Evolutionary conservation across 768 basidiomycete genomes (phyloP).

Genomic region (Mycena epipterygia): DNA sequence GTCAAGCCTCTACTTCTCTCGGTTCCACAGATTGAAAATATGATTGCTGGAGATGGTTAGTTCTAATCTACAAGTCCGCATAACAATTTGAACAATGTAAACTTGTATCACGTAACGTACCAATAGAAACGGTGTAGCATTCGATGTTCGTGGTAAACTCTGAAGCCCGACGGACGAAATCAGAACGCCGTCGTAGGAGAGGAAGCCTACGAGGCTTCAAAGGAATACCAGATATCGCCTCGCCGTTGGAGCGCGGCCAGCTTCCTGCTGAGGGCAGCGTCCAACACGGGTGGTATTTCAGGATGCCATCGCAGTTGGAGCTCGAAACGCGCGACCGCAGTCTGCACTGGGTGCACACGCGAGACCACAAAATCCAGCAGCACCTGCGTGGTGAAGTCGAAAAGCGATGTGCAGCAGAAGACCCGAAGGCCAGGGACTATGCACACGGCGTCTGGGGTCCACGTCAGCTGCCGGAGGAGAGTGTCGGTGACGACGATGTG

Average conservation of each 20-base stretch:
- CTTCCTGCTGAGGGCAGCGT: background rate
- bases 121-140: too few species aligned
- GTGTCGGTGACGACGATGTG: slow-evolving; percentile 14
- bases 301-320: background rate
- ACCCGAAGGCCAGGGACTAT: slow-evolving; percentile 14
- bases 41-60: too few species aligned
- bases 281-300: too few species aligned
- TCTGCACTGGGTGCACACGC: background rate
- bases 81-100: too few species aligned
- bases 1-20: too few species aligned
- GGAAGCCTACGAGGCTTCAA: background rate
- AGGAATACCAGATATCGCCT: slow-evolving; percentile 1
- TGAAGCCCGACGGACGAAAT: too few species aligned
- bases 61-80: too few species aligned
- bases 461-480: background rate
- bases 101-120: too few species aligned
- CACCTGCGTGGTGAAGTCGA: background rate
- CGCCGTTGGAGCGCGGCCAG: slow-evolving; percentile 9
- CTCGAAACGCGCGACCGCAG: background rate
- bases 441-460: background rate
- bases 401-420: background rate
- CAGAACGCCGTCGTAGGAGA: too few species aligned
- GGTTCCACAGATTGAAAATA: too few species aligned
- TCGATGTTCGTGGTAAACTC: too few species aligned
- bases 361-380: background rate